phyloP scores from a whole-genome alignment of 441 rosid genomes.

The Cnidoscolus chayamansa region DNA sequence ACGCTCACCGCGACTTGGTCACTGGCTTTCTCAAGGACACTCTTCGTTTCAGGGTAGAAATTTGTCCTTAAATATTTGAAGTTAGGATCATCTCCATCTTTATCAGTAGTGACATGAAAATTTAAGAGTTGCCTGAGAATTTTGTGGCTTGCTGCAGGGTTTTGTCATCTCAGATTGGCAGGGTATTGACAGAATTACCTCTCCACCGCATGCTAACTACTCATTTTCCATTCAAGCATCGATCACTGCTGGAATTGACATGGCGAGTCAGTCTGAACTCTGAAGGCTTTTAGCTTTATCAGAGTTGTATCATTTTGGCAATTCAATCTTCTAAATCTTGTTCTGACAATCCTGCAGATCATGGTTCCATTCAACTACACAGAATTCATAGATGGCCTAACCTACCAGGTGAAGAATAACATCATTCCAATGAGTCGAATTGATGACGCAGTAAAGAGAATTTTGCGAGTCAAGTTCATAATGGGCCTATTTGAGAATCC shows the following conservation, averaged over 20 bases:
- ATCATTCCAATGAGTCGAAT: slow-evolving; percentile 57
- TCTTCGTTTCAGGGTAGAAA: slow-evolving; percentile 50
- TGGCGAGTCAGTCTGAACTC: slow-evolving; percentile 32
- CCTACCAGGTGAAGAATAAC: slow-evolving; percentile 42
- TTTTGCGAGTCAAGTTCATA: slow-evolving; percentile 53
- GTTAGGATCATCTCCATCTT: background rate
- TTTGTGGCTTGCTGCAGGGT: slow-evolving; percentile 35
- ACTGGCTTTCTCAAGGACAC: slow-evolving; percentile 51
- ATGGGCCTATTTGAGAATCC: slow-evolving; percentile 68
- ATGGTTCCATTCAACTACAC: slow-evolving; percentile 55
- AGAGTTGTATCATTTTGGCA: background rate
- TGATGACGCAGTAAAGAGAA: slow-evolving; percentile 63
- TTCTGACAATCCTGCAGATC: slow-evolving; percentile 34
- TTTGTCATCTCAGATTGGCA: slow-evolving; percentile 55
- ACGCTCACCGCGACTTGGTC: slow-evolving; percentile 45
- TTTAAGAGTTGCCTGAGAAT: background rate
- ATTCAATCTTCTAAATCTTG: slow-evolving; percentile 4
- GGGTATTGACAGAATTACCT: slow-evolving; percentile 48
- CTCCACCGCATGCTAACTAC: slow-evolving; percentile 55
- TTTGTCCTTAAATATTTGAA: background rate
- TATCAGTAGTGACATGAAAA: background rate
- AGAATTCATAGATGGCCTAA: slow-evolving; percentile 51
- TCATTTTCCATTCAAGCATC: slow-evolving; percentile 44
- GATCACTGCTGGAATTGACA: slow-evolving; percentile 62
- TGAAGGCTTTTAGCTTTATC: background rate